These are phyloP conservation scores for Verbascum thapsus DNA, from an alignment of 257 asterid genomes.

Conservation along the genomic window DNA sequence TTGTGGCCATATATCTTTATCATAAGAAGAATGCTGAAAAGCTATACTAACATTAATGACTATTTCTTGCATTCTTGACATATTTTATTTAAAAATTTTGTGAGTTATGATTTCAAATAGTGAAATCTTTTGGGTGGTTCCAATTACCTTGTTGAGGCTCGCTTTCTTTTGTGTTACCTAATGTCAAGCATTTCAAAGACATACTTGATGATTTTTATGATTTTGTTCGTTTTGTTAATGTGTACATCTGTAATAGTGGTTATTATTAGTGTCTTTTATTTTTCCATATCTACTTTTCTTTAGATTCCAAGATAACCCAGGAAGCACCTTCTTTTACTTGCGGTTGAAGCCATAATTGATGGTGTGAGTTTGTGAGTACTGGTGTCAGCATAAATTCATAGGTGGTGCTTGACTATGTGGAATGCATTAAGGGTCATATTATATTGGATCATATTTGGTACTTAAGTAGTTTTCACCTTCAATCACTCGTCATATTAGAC, in stretches of 20 bases:
- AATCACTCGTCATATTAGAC: slow-evolving; percentile 11
- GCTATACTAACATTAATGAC: neutral
- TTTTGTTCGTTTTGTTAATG: too few species aligned
- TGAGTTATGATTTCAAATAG: slow-evolving; percentile 16
- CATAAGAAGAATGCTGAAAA: slow-evolving; percentile 16
- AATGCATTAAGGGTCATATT: slow-evolving; percentile 21
- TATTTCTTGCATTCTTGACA: neutral
- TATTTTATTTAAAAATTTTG: slow-evolving; percentile 7
- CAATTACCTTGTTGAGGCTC: slow-evolving; percentile 8
- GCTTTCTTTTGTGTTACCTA: neutral
- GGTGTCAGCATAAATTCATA: neutral
- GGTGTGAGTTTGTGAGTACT: neutral
- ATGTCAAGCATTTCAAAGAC: too few species aligned
- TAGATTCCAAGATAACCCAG: too few species aligned
- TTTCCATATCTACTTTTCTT: neutral
- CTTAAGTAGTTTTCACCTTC: neutral
- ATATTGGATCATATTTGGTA: neutral
- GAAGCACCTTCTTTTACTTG: too few species aligned
- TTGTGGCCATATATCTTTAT: slow-evolving; percentile 27
- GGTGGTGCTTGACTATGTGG: slow-evolving; percentile 4
- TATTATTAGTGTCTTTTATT: too few species aligned
- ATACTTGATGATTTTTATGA: too few species aligned
- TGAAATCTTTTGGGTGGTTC: slow-evolving; percentile 2
- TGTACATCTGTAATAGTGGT: too few species aligned
- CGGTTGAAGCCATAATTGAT: too few species aligned